These are phyloP conservation scores for Fusarium piperis DNA, from an alignment of 2,329 filamentous ascomycete genomes.

Conservation along the genomic window DNA sequence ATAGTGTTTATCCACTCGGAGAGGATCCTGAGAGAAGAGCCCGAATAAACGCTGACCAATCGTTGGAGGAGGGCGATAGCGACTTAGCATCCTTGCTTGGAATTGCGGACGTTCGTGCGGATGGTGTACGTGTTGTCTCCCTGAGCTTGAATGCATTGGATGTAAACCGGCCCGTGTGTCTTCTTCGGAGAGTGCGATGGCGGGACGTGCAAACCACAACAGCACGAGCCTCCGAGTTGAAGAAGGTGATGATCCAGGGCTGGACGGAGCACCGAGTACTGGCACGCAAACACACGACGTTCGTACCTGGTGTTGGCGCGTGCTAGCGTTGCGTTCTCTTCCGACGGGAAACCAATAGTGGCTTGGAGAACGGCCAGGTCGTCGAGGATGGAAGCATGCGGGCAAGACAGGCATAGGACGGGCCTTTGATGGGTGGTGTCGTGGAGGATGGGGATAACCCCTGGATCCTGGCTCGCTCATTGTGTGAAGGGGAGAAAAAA, in stretches of 20 bases:
- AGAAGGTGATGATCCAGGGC: conserved; percentile 11
- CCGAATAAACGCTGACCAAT: conserved; percentile 35
- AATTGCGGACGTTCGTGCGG: conserved; percentile 17
- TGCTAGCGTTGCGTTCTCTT: conserved; percentile 22
- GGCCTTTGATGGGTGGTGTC: conserved; percentile 29
- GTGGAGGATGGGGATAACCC: conserved; percentile 19
- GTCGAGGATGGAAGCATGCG: conserved; percentile 6
- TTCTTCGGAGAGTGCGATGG: conserved; percentile 38
- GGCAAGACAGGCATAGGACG: conserved; percentile 29
- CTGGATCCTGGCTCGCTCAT: conserved; percentile 37
- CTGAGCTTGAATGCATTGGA: conserved; percentile 12
- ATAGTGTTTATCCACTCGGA: conserved; percentile 31
- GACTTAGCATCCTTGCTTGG: conserved; percentile 24
- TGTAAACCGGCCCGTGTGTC: conserved; percentile 34
- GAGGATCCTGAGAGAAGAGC: conserved; percentile 26
- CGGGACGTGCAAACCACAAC: conserved; percentile 34
- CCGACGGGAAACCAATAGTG: conserved; percentile 16
- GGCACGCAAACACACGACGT: conserved; percentile 15
- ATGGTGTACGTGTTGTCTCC: neutral
- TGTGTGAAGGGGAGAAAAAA: conserved; percentile 8
- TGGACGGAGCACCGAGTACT: conserved; percentile 9
- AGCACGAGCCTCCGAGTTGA: conserved; percentile 13
- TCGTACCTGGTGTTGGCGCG: conserved; percentile 5
- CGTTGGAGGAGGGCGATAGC: conserved; percentile 31
- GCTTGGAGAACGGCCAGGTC: conserved; percentile 9